These are phyloP conservation scores for Pyrenula aspistea DNA, from an alignment of 495 filamentous ascomycete genomes.

Conservation along the genomic window DNA sequence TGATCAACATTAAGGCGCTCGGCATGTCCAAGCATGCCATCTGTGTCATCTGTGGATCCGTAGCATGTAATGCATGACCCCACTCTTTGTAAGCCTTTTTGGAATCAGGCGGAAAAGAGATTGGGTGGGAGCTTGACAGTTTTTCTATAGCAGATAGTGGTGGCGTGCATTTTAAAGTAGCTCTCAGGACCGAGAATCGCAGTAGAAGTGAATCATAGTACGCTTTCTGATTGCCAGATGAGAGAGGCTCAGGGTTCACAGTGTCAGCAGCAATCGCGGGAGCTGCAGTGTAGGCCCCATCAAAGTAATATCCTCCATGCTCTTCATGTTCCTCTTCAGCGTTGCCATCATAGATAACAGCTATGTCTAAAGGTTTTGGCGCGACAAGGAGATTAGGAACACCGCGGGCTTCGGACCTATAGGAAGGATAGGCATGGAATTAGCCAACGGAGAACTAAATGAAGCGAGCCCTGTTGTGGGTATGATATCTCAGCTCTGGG, in stretches of 20 bases:
- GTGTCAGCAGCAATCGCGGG: slow-evolving; percentile 8
- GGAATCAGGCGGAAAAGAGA: slow-evolving; percentile 35
- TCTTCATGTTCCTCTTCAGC: slow-evolving; percentile 9
- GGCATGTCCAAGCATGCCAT: slow-evolving; percentile 55
- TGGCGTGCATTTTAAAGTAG: slow-evolving; percentile 41
- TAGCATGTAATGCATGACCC: slow-evolving; percentile 35
- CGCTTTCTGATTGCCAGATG: slow-evolving; percentile 22
- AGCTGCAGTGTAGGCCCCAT: slow-evolving; percentile 58
- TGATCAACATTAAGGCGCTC: slow-evolving; percentile 40
- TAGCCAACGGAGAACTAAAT: slow-evolving; percentile 2
- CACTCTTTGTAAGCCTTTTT: slow-evolving; percentile 28
- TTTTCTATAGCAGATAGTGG: slow-evolving; percentile 31
- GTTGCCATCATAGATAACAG: slow-evolving; percentile 5
- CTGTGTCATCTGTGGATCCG: slow-evolving; percentile 55
- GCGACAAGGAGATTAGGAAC: slow-evolving; percentile 57
- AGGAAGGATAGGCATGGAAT: slow-evolving; percentile 5
- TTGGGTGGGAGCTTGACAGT: slow-evolving; percentile 46
- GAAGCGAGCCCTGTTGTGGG: not conserved
- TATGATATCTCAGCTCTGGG: slow-evolving; percentile 9
- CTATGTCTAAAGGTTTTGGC: slow-evolving; percentile 21
- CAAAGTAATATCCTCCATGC: slow-evolving; percentile 48
- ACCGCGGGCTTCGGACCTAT: slow-evolving; percentile 58
- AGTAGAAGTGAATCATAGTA: slow-evolving; percentile 52
- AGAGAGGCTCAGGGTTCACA: slow-evolving; percentile 25
- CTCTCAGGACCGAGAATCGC: slow-evolving; percentile 47